A percentile compares a stretch with the other conserved stretches of the same genome.
These are phyloP conservation scores for Kalaharituber pfeilii DNA, from an alignment of 2,329 filamentous ascomycete genomes.

Conservation along the genomic window DNA sequence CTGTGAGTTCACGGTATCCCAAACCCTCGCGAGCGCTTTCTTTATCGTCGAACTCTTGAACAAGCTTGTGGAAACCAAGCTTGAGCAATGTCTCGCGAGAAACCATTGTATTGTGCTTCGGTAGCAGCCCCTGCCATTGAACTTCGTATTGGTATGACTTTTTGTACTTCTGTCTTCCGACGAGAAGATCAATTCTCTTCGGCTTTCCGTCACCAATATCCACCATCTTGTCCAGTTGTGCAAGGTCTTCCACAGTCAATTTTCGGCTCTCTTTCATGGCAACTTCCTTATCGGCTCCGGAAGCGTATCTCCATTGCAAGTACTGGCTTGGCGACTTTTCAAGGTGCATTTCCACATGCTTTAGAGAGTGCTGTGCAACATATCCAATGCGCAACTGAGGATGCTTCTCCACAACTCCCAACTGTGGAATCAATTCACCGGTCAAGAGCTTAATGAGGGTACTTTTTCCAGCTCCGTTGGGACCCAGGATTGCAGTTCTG, in stretches of 20 bases:
- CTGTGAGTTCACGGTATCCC: conserved; percentile 83
- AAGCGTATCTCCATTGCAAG: conserved; percentile 92
- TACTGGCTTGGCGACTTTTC: conserved; percentile 99
- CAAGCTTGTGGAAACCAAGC: conserved; percentile 75
- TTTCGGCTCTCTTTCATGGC: conserved; percentile 94
- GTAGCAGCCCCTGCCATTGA: conserved; percentile 70
- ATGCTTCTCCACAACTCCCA: conserved; percentile 88
- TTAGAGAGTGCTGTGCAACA: conserved; percentile 97
- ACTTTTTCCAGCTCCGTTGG: conserved; percentile 95
- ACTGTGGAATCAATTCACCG: conserved; percentile 68
- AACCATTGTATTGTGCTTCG: conserved; percentile 84
- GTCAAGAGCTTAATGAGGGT: conserved; percentile 96
- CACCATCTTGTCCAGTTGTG: conserved; percentile 79
- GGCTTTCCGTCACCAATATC: conserved; percentile 66
- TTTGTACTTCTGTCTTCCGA: conserved; percentile 97
- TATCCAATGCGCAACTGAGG: conserved; percentile 97
- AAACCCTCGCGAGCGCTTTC: conserved; percentile 97
- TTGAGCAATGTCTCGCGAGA: conserved; percentile 80
- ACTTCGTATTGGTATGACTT: conserved; percentile 98
- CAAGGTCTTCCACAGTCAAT: conserved; percentile 65
- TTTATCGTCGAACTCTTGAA: conserved; percentile 97
- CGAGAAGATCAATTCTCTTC: conserved; percentile 67
- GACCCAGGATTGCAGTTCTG: conserved; percentile 86
- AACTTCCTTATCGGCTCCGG: conserved; percentile 92
- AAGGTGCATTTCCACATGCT: conserved; percentile 98